These are phyloP conservation scores for Cytospora paraplurivora DNA, from an alignment of 2,329 filamentous ascomycete species.

Conservation along the genomic window DNA sequence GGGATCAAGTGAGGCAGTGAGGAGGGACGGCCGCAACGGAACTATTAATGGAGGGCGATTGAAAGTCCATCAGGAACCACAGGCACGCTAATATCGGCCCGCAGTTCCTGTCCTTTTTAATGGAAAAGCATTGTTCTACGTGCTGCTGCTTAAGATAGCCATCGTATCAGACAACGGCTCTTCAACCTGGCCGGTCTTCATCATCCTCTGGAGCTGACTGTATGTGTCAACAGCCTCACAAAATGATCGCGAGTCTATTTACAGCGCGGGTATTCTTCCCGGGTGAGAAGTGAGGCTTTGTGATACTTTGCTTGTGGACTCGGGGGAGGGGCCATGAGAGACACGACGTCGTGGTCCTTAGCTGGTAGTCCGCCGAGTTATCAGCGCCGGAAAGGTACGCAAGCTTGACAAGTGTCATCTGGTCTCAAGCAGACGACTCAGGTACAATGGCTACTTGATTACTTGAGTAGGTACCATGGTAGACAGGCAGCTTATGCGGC, in stretches of 20 bases:
- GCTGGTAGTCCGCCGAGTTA: constrained; percentile 8
- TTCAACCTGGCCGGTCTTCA: constrained; percentile 14
- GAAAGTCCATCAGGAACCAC: constrained; percentile 13
- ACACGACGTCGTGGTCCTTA: constrained; percentile 16
- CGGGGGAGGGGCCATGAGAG: constrained; percentile 12
- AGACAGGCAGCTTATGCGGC: constrained; percentile 3
- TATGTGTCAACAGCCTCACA: constrained; percentile 15
- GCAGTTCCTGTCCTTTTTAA: constrained; percentile 3
- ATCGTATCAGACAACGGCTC: constrained; percentile 6
- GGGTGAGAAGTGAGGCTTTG: background rate
- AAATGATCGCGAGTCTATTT: constrained; percentile 4
- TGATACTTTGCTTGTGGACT: background rate
- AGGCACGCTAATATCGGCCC: constrained; percentile 9
- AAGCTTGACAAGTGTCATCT: constrained; percentile 5
- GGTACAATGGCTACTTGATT: constrained; percentile 8
- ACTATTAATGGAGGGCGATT: constrained; percentile 16
- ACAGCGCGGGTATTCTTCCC: constrained; percentile 10
- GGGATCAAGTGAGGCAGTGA: constrained; percentile 12
- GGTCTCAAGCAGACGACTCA: constrained; percentile 10
- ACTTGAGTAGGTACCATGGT: background rate
- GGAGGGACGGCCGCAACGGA: constrained; percentile 21
- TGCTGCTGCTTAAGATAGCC: constrained; percentile 5
- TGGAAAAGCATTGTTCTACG: constrained; percentile 10
- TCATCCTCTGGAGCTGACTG: constrained; percentile 7
- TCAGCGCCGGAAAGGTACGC: constrained; percentile 1